Conservation (phyloP, 2,329 filamentous ascomycete genomes). For the Ophiostoma pallidulum region DNA sequence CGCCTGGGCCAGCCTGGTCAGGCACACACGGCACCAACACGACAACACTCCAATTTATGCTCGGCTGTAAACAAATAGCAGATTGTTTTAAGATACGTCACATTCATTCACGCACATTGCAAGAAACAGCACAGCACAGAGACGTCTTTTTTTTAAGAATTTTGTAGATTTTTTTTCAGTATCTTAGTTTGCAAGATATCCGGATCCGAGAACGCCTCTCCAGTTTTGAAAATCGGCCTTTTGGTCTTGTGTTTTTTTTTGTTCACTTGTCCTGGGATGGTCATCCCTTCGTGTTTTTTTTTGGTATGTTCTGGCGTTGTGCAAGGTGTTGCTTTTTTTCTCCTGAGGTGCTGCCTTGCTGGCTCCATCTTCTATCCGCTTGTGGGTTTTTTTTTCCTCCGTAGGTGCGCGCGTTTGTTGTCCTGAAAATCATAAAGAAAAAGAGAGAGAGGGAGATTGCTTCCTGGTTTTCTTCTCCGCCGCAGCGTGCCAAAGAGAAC, state of each 20-base stretch:
- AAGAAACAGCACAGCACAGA: not conserved
- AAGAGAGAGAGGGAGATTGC: no score
- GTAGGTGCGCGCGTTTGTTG: not conserved
- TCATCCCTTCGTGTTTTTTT: not conserved
- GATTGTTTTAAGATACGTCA: no score
- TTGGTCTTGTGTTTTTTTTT: constrained; percentile 5
- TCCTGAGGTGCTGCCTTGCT: constrained; percentile 37
- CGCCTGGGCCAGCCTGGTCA: no score
- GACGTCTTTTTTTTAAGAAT: constrained; percentile 25
- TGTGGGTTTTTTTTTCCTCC: not conserved
- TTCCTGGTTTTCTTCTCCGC: no score
- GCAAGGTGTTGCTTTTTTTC: constrained; percentile 12
- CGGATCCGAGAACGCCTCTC: constrained; percentile 67
- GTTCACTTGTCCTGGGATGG: constrained; percentile 33
- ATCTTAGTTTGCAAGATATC: constrained; percentile 80
- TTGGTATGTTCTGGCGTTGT: not conserved
- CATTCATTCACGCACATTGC: no score
- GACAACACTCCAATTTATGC: no score
- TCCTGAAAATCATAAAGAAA: no score
- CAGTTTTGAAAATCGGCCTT: constrained; percentile 7
- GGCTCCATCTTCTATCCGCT: constrained; percentile 65
- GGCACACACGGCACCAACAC: no score
- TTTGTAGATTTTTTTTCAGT: constrained; percentile 26
- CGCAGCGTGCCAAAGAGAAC: no score
- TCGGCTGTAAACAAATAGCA: no score